Evolutionary conservation across 805 yeast genomes (phyloP).

Genomic region (Metschnikowia hibisci): DNA sequence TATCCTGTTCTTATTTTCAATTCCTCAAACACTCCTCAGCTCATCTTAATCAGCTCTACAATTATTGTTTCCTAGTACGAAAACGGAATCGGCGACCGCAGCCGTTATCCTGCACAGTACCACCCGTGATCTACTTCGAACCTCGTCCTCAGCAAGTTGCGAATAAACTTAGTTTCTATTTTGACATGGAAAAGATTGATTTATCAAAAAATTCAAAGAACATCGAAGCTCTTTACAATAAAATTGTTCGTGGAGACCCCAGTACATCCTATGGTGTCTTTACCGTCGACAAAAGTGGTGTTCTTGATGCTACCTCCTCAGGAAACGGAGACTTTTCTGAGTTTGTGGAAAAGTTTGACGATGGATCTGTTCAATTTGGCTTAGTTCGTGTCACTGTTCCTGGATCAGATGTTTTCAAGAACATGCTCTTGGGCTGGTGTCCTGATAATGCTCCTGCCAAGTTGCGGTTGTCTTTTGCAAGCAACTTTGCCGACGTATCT

Average conservation of each 20-base stretch:
- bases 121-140: constrained; percentile 1
- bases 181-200: constrained; percentile 51
- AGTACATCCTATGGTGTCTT: constrained; percentile 72
- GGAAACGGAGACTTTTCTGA: constrained; percentile 72
- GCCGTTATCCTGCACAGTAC: background rate
- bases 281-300: constrained; percentile 60
- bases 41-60: too few relatives aligned
- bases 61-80: too few relatives aligned
- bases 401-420: constrained; percentile 85
- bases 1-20: too few relatives aligned
- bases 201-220: constrained; percentile 68
- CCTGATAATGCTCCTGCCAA: constrained; percentile 91
- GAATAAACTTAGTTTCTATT: background rate
- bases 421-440: constrained; percentile 90
- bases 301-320: constrained; percentile 42
- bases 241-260: constrained; percentile 74
- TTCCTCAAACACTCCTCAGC: too few relatives aligned
- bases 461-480: constrained; percentile 69
- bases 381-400: constrained; percentile 83
- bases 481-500: constrained; percentile 73
- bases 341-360: constrained; percentile 77
- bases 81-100: background rate
- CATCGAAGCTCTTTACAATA: constrained; percentile 70
- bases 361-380: constrained; percentile 87
- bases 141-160: constrained; percentile 2